Evolutionary conservation across 768 basidiomycete species (phyloP), one percentile per base, ranked within the genome.

Genomic region (Psilocybe tampanensis): DNA sequence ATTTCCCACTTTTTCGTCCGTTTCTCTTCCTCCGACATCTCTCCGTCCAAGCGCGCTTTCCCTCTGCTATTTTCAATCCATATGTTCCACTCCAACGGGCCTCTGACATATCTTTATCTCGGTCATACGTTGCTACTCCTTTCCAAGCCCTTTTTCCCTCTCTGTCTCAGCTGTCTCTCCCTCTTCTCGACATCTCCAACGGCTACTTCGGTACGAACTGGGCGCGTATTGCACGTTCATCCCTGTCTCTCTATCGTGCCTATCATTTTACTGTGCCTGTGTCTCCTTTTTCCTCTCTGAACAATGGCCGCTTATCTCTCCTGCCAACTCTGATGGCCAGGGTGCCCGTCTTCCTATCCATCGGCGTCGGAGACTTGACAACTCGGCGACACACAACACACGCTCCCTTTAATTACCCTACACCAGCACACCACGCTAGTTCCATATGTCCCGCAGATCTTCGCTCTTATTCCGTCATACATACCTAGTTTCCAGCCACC

Each of bases 21-120:
- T 18, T 26, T 42, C 44, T 39, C 29, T 47, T 51, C 74, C 65
- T 56, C 74, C 71, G 73, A 73, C 56, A 64, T 70, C 66, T 72
- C 73, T 47, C 73, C 75, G 64, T 65, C 64, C 45, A 50, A 61
- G 55, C 50, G 58, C 52, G 55, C 29, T 29, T 5, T 29, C 29
- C 9, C 5, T 55, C 47, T 56, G 44, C 64, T 62, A 62, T 62
- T 62, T 55, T 49, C 52, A 60, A 34, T 51, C 59, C 34, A 34
- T 44, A 33, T 32, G 49, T 50, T 41, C 39, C 42, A 29, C 42
- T 51, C 21, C 44, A 43, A 49, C 52, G 54, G 34, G 47, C 49
- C 49, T 49, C 26, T 54, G 54, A 54, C 43, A 47, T 52, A 34
- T 33, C 39, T 44, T 11, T 22, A 44, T 18, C 18, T 19, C n/a